Evolutionary conservation across 1,284 basidiomycete species (phyloP).

Genomic region (Ganoderma leucocontextum): DNA sequence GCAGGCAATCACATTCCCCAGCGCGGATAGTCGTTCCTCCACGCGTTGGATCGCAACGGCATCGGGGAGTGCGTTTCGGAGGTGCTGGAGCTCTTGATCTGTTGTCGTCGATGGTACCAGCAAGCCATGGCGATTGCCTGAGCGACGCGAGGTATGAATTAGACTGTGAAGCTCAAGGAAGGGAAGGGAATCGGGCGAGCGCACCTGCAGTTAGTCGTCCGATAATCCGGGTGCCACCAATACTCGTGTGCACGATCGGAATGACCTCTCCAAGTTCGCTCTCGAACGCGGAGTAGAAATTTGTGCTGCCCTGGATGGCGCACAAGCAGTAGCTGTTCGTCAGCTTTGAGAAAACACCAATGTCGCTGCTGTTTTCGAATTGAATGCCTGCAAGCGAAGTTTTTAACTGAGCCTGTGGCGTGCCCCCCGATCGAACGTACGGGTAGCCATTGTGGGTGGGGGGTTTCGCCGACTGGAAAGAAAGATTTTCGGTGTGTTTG

Average conservation of each 20-base stretch:
- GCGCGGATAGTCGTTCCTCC: constrained; percentile 94
- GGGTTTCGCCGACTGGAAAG: constrained; percentile 2
- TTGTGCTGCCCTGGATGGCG: constrained; percentile 94
- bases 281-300: constrained; percentile 99
- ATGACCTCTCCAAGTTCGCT: constrained; percentile 93
- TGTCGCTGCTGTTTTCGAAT: constrained; percentile 98
- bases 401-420: constrained; percentile 9
- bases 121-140: constrained; percentile 94
- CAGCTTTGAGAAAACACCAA: constrained; percentile 94
- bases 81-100: constrained; percentile 98
- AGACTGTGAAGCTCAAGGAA: background rate
- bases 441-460: constrained; percentile 65
- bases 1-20: constrained; percentile 98
- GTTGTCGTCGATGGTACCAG: constrained; percentile 96
- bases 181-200: constrained; percentile 20
- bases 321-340: constrained; percentile 96
- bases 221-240: constrained; percentile 94
- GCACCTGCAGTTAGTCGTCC: constrained; percentile 92
- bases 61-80: constrained; percentile 96
- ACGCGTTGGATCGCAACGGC: constrained; percentile 93
- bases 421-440: constrained; percentile 48
- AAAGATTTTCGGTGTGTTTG: background rate
- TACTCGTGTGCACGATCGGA: constrained; percentile 97
- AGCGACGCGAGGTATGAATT: background rate
- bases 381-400: constrained; percentile 69